phyloP scores from a whole-genome alignment of 176 grass and related monocot species.

The Aegilops umbellulata region DNA sequence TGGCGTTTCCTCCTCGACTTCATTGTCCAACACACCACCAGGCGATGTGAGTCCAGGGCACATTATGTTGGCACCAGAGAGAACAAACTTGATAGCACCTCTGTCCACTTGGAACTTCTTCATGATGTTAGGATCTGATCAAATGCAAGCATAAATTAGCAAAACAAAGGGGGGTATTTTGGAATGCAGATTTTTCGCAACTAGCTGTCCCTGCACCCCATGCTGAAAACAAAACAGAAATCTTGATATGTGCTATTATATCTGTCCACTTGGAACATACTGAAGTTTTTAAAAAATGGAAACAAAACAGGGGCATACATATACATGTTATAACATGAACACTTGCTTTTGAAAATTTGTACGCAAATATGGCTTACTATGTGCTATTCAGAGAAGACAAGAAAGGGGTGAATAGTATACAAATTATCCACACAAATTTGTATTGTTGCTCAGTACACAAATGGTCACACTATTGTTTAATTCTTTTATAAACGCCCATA shows the following conservation, averaged over 20 bases:
- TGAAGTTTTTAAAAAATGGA: not conserved
- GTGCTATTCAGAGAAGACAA: not conserved
- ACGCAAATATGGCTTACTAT: not conserved
- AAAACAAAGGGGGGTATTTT: not conserved
- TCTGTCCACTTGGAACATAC: no score
- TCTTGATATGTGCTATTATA: no score
- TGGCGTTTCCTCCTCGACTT: slow-evolving; percentile 67
- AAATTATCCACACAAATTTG: not conserved
- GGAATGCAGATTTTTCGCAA: not conserved
- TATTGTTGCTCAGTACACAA: not conserved
- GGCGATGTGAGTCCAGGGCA: slow-evolving; percentile 93
- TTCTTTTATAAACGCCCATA: not conserved
- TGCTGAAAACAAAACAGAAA: not conserved
- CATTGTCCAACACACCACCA: slow-evolving; percentile 72
- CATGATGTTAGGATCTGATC: slow-evolving; percentile 94
- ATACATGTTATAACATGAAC: not conserved
- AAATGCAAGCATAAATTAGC: slow-evolving; percentile 32
- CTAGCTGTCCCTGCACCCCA: not conserved
- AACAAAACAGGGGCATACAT: not conserved
- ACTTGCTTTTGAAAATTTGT: not conserved
- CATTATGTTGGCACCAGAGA: slow-evolving; percentile 99
- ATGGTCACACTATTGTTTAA: not conserved
- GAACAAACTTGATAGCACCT: slow-evolving; percentile 98
- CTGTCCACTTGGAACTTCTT: slow-evolving; percentile 98
- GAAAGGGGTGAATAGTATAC: not conserved